Conservation (phyloP, 2,329 filamentous ascomycete genomes). For the Pseudogymnoascus sp. region DNA sequence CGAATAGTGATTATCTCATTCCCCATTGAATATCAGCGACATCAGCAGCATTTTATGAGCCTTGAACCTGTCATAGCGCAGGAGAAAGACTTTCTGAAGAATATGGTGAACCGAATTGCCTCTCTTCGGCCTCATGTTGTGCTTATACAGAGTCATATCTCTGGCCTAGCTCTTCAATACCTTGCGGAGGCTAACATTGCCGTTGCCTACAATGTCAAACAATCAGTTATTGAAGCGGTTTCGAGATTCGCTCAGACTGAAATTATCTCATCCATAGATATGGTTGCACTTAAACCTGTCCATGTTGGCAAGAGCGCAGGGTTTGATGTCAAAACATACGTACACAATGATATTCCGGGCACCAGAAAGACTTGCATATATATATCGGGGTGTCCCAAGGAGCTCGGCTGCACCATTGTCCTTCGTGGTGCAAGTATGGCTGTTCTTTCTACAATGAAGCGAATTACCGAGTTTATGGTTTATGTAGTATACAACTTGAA, state of each 20-base stretch:
- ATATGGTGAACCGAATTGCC: constrained; percentile 85
- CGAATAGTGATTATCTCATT: constrained; percentile 91
- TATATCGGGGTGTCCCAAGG: constrained; percentile 80
- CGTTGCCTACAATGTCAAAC: constrained; percentile 94
- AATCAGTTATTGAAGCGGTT: constrained; percentile 90
- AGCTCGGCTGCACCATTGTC: constrained; percentile 91
- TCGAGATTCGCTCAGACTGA: constrained; percentile 86
- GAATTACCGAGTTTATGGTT: constrained; percentile 96
- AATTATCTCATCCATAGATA: constrained; percentile 91
- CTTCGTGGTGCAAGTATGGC: constrained; percentile 72
- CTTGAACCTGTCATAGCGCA: constrained; percentile 94
- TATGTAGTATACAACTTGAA: constrained; percentile 98
- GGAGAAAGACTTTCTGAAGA: constrained; percentile 86
- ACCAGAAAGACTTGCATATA: constrained; percentile 94
- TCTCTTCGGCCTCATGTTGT: constrained; percentile 79
- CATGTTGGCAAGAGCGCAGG: constrained; percentile 74
- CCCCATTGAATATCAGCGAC: constrained; percentile 89
- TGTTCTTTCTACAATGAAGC: constrained; percentile 73
- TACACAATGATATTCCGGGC: constrained; percentile 67
- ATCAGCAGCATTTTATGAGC: constrained; percentile 95
- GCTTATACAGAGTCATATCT: constrained; percentile 88
- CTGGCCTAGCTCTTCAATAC: constrained; percentile 82
- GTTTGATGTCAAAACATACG: constrained; percentile 94
- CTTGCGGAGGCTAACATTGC: constrained; percentile 84
- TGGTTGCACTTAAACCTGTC: constrained; percentile 69